Base-by-base conservation (phyloP, 305 asterid species). In the Solanum hybrid region DNA sequence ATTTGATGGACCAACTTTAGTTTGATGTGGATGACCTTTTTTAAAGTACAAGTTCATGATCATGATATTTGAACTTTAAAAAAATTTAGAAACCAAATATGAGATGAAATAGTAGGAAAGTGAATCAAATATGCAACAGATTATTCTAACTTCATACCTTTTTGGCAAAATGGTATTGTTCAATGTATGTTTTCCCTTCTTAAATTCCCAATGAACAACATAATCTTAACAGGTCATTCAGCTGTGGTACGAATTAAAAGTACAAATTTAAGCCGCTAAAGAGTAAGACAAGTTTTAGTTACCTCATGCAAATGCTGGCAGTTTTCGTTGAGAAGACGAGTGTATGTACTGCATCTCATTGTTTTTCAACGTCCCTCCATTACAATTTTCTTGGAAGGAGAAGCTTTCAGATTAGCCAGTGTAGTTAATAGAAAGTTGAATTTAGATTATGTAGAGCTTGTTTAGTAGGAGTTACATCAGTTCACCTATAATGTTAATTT, bases 231-330 rank as follows among this genome's bases (percentile, higher is more conserved):
- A 42, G 31, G 71, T 82, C 71, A 82, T 82, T 81, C 69, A 80
- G 34, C 64, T 24, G 5, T 40, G n/a, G 64, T 12, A n/a, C 7
- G 6, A 80, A n/a, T 80, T 80, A 6, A 37, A 69, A 69, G 76
- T 69, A 69, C 33, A 69, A 69, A 69, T 24, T 24, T 39, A 40
- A 39, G 35, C 24, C 8, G 13, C 67, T 39, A 40, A 81, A 81
- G 7, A 81, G 69, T 40, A 81, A 81, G 37, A 26, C 87, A 82
- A 82, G 69, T 82, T 82, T 82, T 82, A 90, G 92, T 75, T 69
- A 8, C 37, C 71, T 51, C 75, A 13, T 37, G 24, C 69, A 64
- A 28, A 35, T 34, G 40, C 81, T 40, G 78, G 90, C 29, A 34
- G 57, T 46, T 61, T 71, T 33, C 31, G 16, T 40, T 39, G 89